Evolutionary conservation across 306 rosid species (phyloP).

Genomic region (Carpinus viminea): DNA sequence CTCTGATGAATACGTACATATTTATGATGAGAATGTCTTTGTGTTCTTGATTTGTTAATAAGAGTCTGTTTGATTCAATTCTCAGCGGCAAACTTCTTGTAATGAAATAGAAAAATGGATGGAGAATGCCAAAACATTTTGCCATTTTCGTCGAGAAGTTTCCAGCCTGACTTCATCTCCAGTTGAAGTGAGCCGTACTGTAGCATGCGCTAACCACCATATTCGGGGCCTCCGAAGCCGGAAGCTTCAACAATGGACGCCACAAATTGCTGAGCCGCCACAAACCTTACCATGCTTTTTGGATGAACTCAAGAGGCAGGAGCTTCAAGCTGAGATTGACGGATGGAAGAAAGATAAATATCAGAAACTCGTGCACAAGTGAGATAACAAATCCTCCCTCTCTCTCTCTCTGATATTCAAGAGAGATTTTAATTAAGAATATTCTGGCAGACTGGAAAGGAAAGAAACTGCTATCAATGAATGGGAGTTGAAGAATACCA

Average conservation of each 20-base stretch:
- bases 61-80: not conserved
- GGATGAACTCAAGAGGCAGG: slow-evolving; percentile 47
- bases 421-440: not conserved
- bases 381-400: slow-evolving; percentile 5
- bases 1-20: not conserved
- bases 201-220: slow-evolving; percentile 25
- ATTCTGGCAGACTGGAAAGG: slow-evolving; percentile 44
- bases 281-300: slow-evolving; percentile 46
- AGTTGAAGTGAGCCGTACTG: slow-evolving; percentile 26
- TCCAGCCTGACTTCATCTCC: slow-evolving; percentile 28
- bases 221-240: slow-evolving; percentile 14
- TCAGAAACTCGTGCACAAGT: slow-evolving; percentile 50
- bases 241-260: slow-evolving; percentile 11
- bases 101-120: slow-evolving; percentile 50
- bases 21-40: not conserved
- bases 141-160: slow-evolving; percentile 31
- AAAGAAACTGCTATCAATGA: slow-evolving; percentile 56
- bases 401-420: not conserved
- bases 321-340: slow-evolving; percentile 45
- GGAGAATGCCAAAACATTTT: slow-evolving; percentile 41
- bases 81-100: slow-evolving; percentile 35
- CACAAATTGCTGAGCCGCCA: slow-evolving; percentile 21
- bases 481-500: slow-evolving; percentile 58
- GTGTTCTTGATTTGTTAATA: not conserved
- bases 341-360: slow-evolving; percentile 53